Percentiles rank a stretch among this genome's conserved stretches.
These are phyloP conservation scores for Singerocomus rubriflavus DNA, from an alignment of 1,284 basidiomycete genomes.

Conservation along the genomic window DNA sequence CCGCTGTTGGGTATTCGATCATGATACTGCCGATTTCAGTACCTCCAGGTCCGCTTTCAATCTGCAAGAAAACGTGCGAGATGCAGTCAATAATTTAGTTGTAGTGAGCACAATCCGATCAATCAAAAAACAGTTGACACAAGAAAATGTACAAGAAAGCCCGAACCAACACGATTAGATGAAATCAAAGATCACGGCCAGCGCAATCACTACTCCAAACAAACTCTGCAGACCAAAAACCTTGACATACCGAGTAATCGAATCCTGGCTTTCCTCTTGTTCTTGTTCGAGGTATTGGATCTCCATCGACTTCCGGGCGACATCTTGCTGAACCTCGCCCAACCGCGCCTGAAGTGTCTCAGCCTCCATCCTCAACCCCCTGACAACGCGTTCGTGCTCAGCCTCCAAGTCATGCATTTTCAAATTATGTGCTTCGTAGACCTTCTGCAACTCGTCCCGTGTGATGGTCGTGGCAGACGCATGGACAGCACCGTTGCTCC, in stretches of 20 bases:
- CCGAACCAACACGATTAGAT: constrained; percentile 35
- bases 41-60: constrained; percentile 64
- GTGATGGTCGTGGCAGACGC: constrained; percentile 52
- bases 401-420: constrained; percentile 77
- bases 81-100: constrained; percentile 39
- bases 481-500: constrained; percentile 50
- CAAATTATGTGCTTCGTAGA: constrained; percentile 79
- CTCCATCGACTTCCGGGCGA: constrained; percentile 72
- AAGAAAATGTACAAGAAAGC: constrained; percentile 23
- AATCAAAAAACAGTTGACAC: constrained; percentile 14
- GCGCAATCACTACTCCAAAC: constrained; percentile 48
- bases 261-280: constrained; percentile 69
- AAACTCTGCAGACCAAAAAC: constrained; percentile 59
- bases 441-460: constrained; percentile 67
- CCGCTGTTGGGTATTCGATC: constrained; percentile 14
- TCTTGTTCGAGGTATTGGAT: constrained; percentile 74
- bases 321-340: constrained; percentile 56
- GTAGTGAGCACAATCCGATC: constrained; percentile 14
- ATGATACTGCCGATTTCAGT: constrained; percentile 26
- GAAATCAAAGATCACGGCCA: constrained; percentile 55
- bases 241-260: constrained; percentile 73
- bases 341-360: constrained; percentile 53
- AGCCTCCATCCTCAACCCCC: constrained; percentile 57
- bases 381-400: constrained; percentile 62
- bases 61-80: constrained; percentile 40